Conservation (phyloP, 1,139 yeast species). For the Petasospora rhodanensis region DNA sequence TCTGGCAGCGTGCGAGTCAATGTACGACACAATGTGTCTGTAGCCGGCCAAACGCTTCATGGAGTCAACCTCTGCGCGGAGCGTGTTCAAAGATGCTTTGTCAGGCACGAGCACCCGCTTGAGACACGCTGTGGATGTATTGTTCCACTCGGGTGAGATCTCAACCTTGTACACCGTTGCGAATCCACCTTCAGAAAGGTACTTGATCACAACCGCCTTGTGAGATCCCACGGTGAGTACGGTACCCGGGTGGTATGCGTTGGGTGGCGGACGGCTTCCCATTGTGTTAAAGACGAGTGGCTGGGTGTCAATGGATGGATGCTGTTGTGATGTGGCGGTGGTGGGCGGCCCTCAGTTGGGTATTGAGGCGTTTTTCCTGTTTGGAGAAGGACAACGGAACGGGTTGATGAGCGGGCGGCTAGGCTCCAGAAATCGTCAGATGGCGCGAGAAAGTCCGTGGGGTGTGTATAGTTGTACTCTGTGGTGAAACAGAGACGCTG, state of each 20-base stretch:
- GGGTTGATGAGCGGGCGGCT: too few species aligned
- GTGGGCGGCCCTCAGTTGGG: too few species aligned
- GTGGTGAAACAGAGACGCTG: too few species aligned
- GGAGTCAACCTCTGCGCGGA: slow-evolving; percentile 78
- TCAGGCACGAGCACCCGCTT: slow-evolving; percentile 74
- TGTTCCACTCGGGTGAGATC: slow-evolving; percentile 46
- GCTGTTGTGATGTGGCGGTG: not conserved
- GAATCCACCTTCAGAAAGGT: slow-evolving; percentile 69
- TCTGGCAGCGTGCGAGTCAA: slow-evolving; percentile 94
- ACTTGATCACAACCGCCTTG: slow-evolving; percentile 49
- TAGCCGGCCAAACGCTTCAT: slow-evolving; percentile 81
- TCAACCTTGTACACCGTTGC: slow-evolving; percentile 72
- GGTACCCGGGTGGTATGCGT: slow-evolving; percentile 55
- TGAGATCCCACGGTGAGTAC: slow-evolving; percentile 63
- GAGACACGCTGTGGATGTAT: slow-evolving; percentile 53
- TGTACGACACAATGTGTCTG: slow-evolving; percentile 77
- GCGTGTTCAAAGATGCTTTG: slow-evolving; percentile 59
- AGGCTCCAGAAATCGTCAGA: too few species aligned
- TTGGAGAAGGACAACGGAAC: too few species aligned
- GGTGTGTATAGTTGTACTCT: too few species aligned
- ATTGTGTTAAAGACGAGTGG: too few species aligned
- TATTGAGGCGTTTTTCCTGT: too few species aligned
- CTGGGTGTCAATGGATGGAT: not conserved
- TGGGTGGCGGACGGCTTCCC: slow-evolving; percentile 39
- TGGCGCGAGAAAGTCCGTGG: too few species aligned